A percentile compares a stretch with the other conserved stretches of the same genome.
phyloP scores from a whole-genome alignment of 352 stramenopile species.

The Pythium aristosporum region DNA sequence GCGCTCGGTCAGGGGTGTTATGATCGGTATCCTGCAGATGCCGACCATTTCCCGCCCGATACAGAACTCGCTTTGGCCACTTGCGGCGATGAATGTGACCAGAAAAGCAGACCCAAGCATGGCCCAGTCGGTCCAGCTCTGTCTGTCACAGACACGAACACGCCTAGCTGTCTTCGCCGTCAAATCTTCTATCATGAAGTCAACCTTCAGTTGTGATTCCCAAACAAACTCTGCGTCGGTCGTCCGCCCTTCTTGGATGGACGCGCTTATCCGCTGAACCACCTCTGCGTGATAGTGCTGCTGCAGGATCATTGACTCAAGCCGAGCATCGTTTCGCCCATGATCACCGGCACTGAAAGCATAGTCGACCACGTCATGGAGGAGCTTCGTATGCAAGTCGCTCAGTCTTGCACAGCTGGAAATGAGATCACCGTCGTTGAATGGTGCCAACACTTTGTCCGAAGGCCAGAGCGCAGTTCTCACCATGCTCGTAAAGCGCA shows the following conservation, averaged over 20 bases:
- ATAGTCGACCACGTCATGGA: neutral
- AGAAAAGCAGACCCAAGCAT: conserved; percentile 17
- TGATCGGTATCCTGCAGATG: conserved; percentile 28
- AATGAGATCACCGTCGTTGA: neutral
- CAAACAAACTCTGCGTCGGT: conserved; percentile 10
- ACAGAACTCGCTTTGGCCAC: conserved; percentile 40
- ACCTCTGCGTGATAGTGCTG: conserved; percentile 20
- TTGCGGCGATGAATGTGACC: conserved; percentile 24
- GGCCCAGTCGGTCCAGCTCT: conserved; percentile 3
- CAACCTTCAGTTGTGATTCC: conserved; percentile 20
- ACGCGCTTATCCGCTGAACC: neutral
- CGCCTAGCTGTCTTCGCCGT: conserved; percentile 4
- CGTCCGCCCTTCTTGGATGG: neutral
- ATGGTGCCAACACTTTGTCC: neutral
- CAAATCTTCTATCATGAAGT: conserved; percentile 24
- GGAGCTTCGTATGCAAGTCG: neutral
- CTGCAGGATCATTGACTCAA: conserved; percentile 15
- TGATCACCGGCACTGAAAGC: neutral
- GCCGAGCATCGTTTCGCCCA: conserved; percentile 1
- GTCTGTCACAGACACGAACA: conserved; percentile 6
- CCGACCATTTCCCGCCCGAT: conserved; percentile 57
- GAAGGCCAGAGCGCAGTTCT: neutral
- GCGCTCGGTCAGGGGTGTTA: conserved; percentile 52
- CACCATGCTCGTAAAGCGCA: conserved; percentile 41
- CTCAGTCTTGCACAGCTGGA: neutral